These are phyloP conservation scores for Mucuna pruriens DNA, from an alignment of 306 rosid species.

Conservation along the genomic window DNA sequence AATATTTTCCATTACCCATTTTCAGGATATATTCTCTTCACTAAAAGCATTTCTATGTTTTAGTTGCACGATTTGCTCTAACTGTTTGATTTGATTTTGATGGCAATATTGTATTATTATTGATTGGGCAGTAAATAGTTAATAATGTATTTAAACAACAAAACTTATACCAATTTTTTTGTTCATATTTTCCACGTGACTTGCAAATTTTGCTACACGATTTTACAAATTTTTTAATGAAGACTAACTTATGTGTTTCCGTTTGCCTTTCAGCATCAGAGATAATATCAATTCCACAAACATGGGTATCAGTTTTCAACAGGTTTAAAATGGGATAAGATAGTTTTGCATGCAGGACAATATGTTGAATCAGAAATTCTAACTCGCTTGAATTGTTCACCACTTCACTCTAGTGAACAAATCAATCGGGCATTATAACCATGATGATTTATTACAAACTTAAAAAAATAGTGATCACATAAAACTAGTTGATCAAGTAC, in stretches of 20 bases:
- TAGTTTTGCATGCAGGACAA: conserved; percentile 6
- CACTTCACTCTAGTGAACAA: neutral
- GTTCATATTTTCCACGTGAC: neutral
- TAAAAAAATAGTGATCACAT: neutral
- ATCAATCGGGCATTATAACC: neutral
- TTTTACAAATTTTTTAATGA: neutral
- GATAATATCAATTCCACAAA: neutral
- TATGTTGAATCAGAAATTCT: neutral
- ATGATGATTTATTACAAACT: neutral
- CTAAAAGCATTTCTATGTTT: conserved; percentile 17
- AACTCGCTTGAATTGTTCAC: conserved; percentile 2
- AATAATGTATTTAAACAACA: too few relatives aligned
- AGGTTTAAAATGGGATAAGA: neutral
- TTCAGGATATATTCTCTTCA: conserved; percentile 48
- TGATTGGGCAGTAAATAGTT: too few relatives aligned
- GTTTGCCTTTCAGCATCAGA: neutral
- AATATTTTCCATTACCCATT: conserved; percentile 34
- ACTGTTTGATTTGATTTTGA: conserved; percentile 40
- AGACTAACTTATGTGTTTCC: neutral
- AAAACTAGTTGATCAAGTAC: neutral
- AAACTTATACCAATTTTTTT: too few relatives aligned
- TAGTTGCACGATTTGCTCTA: neutral
- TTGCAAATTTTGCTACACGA: neutral
- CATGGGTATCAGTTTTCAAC: neutral
- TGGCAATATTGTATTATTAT: too few relatives aligned